Evolutionary conservation across 345 rosid species (phyloP).

Genomic region (Citrus medica): DNA sequence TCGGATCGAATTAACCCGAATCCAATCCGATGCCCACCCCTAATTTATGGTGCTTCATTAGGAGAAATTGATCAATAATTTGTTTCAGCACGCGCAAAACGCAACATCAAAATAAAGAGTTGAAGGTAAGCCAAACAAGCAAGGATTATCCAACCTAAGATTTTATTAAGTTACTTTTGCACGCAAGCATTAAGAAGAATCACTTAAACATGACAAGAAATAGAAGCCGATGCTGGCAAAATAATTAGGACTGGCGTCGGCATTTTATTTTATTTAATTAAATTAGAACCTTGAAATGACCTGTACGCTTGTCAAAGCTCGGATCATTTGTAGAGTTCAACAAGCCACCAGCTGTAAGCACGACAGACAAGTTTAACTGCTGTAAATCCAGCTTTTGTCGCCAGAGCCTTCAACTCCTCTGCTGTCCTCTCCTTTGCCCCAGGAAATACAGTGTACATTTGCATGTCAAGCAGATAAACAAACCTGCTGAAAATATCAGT

Average conservation of each 20-base stretch:
- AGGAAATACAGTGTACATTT: background rate
- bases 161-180: background rate
- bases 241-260: no score
- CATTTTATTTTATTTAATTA: no score
- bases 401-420: background rate
- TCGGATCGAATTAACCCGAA: rapidly evolving
- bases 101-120: no score
- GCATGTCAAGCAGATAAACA: background rate
- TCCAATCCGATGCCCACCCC: no score
- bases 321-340: background rate
- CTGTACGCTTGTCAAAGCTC: background rate
- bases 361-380: background rate
- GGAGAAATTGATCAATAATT: no score
- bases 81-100: no score
- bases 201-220: background rate
- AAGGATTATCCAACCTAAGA: background rate
- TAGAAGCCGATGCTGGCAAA: no score
- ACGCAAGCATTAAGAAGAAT: background rate
- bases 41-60: no score
- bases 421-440: background rate
- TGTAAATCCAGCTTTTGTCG: background rate
- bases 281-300: background rate
- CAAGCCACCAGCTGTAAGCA: background rate
- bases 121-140: no score
- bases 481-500: background rate